Evolutionary conservation across 176 grass and related monocot species (phyloP), one percentile per base, ranked within the genome.

Genomic region (Avena eriantha): DNA sequence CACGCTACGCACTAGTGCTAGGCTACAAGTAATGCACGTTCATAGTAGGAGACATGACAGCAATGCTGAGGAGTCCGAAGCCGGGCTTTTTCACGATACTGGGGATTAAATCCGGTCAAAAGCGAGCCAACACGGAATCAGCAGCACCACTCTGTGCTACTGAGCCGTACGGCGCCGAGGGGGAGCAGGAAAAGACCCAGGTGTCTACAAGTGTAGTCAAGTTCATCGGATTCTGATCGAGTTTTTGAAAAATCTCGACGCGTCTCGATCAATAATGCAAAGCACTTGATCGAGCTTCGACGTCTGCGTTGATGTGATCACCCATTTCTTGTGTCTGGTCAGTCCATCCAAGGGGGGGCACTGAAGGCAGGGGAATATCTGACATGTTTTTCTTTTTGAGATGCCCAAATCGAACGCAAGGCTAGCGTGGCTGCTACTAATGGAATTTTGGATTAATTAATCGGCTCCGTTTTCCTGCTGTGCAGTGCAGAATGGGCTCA

Each of bases 291-390:
- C 63, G 23, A n/a, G 16, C 19, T 61, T 61, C 33, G 34, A 43
- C 41, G 24, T 39, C 79, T 63, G 63, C 53, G 35, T 33, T 31
- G 84, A 83, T 87, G 80, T 55, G 84, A 87, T 86, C 10, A n/a
- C 12, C 82, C 31, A 3, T 58, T 3, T n/a, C 0, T 58, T 58
- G 19, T 80, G 69, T 76, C 75, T n/a, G 48, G 57, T 86, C 88
- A 41, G 36, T 58, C 71, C 79, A 69, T 82, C 84, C 79, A 35
- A 83, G 33, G 49, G 26, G 26, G 73, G 45, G 34, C n/a, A 48
- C 41, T 33, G 75, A 65, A 75, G n/a, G 91, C 85, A 88, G 80
- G 89, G 49, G 87, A 90, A 96, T 93, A 93, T 90, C 94, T 93
- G 91, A 55, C 89, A 81, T 47, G 50, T 43, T 84, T 75, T 50